phyloP scores from a whole-genome alignment of 1,284 basidiomycete genomes.

The Erythrobasidium hasegawianum region DNA sequence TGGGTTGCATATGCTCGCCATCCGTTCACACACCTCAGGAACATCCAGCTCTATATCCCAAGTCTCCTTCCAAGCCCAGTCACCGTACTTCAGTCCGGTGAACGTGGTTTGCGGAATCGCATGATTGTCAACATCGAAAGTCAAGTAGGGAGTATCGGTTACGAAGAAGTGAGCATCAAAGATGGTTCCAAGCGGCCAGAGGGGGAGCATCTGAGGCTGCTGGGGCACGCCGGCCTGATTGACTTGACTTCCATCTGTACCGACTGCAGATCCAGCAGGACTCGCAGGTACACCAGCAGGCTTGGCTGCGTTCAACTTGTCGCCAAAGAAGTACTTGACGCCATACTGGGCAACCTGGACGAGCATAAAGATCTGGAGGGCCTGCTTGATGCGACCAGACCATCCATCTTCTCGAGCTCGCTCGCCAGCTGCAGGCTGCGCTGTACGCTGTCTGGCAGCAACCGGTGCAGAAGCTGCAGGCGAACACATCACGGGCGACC shows the following conservation, averaged over 20 bases:
- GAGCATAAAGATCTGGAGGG: slow-evolving; percentile 16
- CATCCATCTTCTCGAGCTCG: slow-evolving; percentile 1
- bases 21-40: slow-evolving; percentile 59
- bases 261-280: too few species aligned
- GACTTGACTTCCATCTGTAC: not conserved
- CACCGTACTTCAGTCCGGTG: slow-evolving; percentile 76
- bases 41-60: slow-evolving; percentile 66
- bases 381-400: slow-evolving; percentile 19
- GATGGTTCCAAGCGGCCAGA: slow-evolving; percentile 51
- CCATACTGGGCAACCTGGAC: slow-evolving; percentile 24
- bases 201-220: slow-evolving; percentile 38
- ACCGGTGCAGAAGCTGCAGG: slow-evolving; percentile 1
- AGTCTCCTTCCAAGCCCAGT: slow-evolving; percentile 67
- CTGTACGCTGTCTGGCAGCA: not conserved
- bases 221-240: not conserved
- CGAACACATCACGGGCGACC: too few species aligned
- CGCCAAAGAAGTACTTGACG: slow-evolving; percentile 28
- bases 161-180: slow-evolving; percentile 67
- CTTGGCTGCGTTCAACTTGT: not conserved
- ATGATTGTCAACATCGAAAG: slow-evolving; percentile 47
- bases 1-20: not conserved
- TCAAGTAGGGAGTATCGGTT: slow-evolving; percentile 59
- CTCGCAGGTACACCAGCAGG: not conserved
- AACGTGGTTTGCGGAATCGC: slow-evolving; percentile 68
- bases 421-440: slow-evolving; percentile 3